phyloP scores from a whole-genome alignment of 73 alveolate genomes.

The Tetrahymena malaccensis region DNA sequence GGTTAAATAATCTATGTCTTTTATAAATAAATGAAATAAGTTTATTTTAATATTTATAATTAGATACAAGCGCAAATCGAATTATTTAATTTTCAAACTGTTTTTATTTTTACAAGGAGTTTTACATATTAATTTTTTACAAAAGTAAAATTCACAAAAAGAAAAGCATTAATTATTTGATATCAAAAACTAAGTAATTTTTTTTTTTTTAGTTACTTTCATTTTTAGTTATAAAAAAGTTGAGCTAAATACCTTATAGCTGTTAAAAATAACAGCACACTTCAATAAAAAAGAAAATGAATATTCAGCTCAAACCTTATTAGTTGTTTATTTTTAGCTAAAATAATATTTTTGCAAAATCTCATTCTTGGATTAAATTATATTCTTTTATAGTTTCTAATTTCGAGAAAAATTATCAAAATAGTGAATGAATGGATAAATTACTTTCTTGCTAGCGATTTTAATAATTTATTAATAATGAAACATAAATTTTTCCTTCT shows the following conservation, averaged over 20 bases:
- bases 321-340: no score
- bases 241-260: not conserved
- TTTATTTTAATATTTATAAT: no score
- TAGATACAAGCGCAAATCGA: not conserved
- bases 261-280: not conserved
- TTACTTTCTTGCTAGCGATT: not conserved
- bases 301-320: no score
- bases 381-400: no score
- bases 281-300: no score
- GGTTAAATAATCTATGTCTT: not conserved
- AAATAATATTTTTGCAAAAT: no score
- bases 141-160: no score
- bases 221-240: no score
- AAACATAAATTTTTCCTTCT: not conserved
- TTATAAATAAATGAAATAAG: not conserved
- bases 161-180: no score
- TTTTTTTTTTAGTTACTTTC: not conserved
- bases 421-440: not conserved
- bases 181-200: not conserved
- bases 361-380: not conserved
- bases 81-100: not conserved
- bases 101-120: not conserved
- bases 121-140: not conserved
- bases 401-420: not conserved
- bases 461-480: not conserved